These are phyloP conservation scores for Colletotrichum incanum DNA, from an alignment of 2,329 filamentous ascomycete species.

Conservation along the genomic window DNA sequence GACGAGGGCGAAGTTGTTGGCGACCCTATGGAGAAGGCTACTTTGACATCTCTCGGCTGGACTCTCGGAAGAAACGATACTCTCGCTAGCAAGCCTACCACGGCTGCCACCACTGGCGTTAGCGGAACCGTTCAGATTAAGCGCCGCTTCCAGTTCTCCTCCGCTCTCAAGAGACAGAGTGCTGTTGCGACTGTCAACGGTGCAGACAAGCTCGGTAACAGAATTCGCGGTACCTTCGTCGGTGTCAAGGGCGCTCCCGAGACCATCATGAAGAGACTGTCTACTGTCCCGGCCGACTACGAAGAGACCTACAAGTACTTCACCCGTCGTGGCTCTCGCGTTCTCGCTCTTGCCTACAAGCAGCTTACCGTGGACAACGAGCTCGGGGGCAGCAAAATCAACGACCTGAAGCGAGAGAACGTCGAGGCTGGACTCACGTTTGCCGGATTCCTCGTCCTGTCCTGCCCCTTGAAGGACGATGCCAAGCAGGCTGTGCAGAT, in stretches of 20 bases:
- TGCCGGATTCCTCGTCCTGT: constrained; percentile 94
- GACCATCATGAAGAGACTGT: constrained; percentile 94
- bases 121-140: constrained; percentile 92
- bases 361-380: constrained; percentile 87
- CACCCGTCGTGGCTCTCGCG: constrained; percentile 93
- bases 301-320: constrained; percentile 99
- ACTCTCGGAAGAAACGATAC: constrained; percentile 90
- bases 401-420: constrained; percentile 93
- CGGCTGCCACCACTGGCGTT: constrained; percentile 62
- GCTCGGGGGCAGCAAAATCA: constrained; percentile 87
- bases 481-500: constrained; percentile 94
- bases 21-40: constrained; percentile 99
- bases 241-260: constrained; percentile 98
- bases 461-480: constrained; percentile 96
- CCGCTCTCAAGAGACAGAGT: constrained; percentile 94
- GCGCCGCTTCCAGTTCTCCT: constrained; percentile 98
- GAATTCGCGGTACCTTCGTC: constrained; percentile 88
- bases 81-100: constrained; percentile 77
- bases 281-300: constrained; percentile 86
- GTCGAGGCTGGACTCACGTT: constrained; percentile 89
- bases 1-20: constrained; percentile 98
- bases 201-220: constrained; percentile 81
- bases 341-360: constrained; percentile 94
- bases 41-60: constrained; percentile 91
- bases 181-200: constrained; percentile 88